A percentile compares a stretch with the other conserved stretches of the same genome.
These are phyloP conservation scores for Clarireedia monteithiana DNA, from an alignment of 2,329 filamentous ascomycete genomes.

Conservation along the genomic window DNA sequence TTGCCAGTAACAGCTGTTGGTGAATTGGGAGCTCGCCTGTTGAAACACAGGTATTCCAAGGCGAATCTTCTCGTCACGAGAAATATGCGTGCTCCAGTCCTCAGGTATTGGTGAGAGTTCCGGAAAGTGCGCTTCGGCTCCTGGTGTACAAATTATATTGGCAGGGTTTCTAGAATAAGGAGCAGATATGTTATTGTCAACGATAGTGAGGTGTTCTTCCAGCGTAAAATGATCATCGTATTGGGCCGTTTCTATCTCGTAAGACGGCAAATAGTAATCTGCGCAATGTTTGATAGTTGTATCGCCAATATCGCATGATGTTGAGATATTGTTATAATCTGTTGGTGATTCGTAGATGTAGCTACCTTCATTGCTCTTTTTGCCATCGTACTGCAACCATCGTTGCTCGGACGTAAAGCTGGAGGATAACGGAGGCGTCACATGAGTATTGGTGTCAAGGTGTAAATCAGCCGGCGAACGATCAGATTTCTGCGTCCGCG, in stretches of 20 bases:
- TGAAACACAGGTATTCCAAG: not conserved
- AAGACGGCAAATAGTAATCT: not conserved
- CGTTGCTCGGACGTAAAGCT: not conserved
- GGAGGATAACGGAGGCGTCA: not conserved
- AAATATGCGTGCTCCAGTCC: not conserved
- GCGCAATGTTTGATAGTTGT: too few species aligned
- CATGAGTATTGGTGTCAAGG: too few species aligned
- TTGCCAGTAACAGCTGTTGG: not conserved
- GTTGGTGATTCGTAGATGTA: not conserved
- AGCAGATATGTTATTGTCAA: too few species aligned
- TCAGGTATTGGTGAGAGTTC: not conserved
- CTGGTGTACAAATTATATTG: not conserved
- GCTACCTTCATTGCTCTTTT: not conserved
- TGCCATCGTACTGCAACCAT: not conserved
- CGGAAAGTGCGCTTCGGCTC: not conserved
- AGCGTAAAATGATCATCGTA: not conserved
- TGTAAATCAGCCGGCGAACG: not conserved
- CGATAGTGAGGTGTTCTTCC: not conserved
- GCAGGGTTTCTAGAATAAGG: not conserved
- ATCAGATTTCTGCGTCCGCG: not conserved
- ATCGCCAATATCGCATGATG: too few species aligned
- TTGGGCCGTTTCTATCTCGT: not conserved
- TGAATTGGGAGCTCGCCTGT: not conserved
- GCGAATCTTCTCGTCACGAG: not conserved
- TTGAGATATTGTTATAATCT: too few species aligned